Evolutionary conservation across 2,329 filamentous ascomycete genomes (phyloP).

Genomic region (Colletotrichum musicola): DNA sequence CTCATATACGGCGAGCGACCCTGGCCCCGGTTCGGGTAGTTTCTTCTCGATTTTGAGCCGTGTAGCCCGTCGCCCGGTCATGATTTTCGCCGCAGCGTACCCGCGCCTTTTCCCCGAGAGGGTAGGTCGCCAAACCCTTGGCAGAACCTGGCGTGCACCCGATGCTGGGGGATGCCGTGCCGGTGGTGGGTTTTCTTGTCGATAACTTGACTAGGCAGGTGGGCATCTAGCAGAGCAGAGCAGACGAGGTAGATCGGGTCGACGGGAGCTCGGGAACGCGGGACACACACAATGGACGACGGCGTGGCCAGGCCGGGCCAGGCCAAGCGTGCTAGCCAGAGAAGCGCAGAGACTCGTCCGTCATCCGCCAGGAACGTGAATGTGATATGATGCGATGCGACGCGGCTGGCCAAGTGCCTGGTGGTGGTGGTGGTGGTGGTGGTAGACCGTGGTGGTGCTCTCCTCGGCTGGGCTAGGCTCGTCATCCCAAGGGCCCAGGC

Average conservation of each 20-base stretch:
- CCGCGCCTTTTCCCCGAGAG: conserved; percentile 23
- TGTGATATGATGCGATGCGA: conserved; percentile 19
- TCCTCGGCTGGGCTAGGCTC: too few species aligned
- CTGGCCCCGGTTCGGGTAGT: conserved; percentile 5
- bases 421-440: neutral
- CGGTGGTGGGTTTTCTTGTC: conserved; percentile 5
- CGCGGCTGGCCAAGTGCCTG: conserved; percentile 12
- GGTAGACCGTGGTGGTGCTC: too few species aligned
- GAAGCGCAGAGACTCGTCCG: neutral
- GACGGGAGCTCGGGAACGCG: conserved; percentile 25
- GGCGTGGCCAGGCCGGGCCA: conserved; percentile 25
- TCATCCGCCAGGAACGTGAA: conserved; percentile 19
- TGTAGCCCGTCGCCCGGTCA: conserved; percentile 6
- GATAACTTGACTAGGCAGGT: too few species aligned
- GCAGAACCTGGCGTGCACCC: conserved; percentile 2
- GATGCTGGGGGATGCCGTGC: neutral
- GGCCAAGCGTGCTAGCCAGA: neutral
- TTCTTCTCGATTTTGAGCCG: conserved; percentile 12
- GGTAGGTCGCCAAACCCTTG: conserved; percentile 17
- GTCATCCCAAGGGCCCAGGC: neutral
- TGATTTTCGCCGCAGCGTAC: conserved; percentile 24
- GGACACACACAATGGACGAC: conserved; percentile 11
- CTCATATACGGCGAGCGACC: neutral
- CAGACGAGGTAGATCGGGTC: conserved; percentile 8
- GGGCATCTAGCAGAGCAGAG: neutral